Base-by-base conservation (phyloP, 352 stramenopile genomes). In the Phytophthora sojae region DNA sequence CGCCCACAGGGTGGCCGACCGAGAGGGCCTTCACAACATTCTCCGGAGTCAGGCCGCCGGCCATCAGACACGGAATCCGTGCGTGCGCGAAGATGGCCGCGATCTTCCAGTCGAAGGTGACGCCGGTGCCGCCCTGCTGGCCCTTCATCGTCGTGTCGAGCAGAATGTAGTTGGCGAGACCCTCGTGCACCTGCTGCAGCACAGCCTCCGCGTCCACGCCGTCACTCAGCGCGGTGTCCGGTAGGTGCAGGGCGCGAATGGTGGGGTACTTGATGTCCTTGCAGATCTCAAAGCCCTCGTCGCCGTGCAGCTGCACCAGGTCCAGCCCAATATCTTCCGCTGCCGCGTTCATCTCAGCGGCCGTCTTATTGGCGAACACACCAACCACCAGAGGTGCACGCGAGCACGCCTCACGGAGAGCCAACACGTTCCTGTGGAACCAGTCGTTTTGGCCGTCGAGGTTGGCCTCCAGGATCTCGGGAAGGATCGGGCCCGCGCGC, bases 71-170 rank as follows among this genome's bases (percentile, higher is more conserved):
- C 11, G 97, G 97, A 11, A 99, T 79, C 14, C 93, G 95, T 54
- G 82, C 82, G 59, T 94, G 91, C 69, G 92, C 89, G 52, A 99
- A 89, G 21, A 93, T 85, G 71, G 92, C 80, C 0, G 96, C 96
- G 61, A 99, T 96, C 32, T 84, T 94, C 92, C 96, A 99, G 88
- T 99, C 97, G 78, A 99, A 99, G 1, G 91, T 90, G 29, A 96
- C 79, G 26, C 97, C 97, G 1, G 96, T 99, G 51, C 98, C 98
- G 21, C 82, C 83, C 80, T 95, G 86, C 51, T 96, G 82, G 3
- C 96, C 97, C 69, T 98, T 98, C 57, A 99, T 94, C 32, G 89
- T 97, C 21, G 97, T 99, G 75, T 99, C 98, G 14, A 99, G 81
- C 55, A 99, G 73, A 57, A 99, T 85, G 58, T 87, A 96, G 71